A percentile compares a stretch with the other conserved stretches of the same genome.
Conservation (phyloP, 176 grass and related monocot genomes). For the bread wheat (Triticum aestivum) region DNA sequence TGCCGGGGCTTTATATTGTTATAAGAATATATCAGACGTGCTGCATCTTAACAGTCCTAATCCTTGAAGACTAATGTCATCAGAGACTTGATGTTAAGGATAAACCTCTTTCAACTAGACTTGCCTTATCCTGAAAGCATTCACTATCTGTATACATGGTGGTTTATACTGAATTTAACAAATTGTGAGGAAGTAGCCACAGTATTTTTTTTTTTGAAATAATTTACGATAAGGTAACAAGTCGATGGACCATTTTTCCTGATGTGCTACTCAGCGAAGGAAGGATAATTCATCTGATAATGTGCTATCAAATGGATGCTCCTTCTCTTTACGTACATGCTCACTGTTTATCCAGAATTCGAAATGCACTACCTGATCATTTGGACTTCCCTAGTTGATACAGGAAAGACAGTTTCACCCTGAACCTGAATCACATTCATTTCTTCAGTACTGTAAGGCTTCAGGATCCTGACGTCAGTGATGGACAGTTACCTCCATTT, state of each 20-base stretch:
- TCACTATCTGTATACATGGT: not conserved
- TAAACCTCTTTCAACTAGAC: not conserved
- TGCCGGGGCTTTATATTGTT: not conserved
- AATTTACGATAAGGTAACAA: too few species aligned
- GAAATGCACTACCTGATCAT: not conserved
- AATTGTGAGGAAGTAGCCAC: too few species aligned
- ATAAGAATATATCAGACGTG: not conserved
- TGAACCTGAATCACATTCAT: too few species aligned
- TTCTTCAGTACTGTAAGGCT: too few species aligned
- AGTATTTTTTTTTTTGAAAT: too few species aligned
- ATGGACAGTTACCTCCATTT: too few species aligned
- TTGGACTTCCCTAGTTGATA: too few species aligned
- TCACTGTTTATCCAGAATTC: not conserved
- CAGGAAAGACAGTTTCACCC: too few species aligned
- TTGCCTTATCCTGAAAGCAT: not conserved
- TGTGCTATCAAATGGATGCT: not conserved
- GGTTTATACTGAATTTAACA: not conserved
- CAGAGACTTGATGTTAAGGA: not conserved
- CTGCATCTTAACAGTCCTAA: not conserved
- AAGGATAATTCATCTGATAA: not conserved
- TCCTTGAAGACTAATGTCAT: not conserved
- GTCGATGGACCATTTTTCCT: not conserved
- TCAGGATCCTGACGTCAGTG: too few species aligned
- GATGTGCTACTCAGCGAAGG: not conserved
- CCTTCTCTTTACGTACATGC: not conserved